These are phyloP conservation scores for Gastrolobium villosum DNA, from an alignment of 306 rosid genomes.

Conservation along the genomic window DNA sequence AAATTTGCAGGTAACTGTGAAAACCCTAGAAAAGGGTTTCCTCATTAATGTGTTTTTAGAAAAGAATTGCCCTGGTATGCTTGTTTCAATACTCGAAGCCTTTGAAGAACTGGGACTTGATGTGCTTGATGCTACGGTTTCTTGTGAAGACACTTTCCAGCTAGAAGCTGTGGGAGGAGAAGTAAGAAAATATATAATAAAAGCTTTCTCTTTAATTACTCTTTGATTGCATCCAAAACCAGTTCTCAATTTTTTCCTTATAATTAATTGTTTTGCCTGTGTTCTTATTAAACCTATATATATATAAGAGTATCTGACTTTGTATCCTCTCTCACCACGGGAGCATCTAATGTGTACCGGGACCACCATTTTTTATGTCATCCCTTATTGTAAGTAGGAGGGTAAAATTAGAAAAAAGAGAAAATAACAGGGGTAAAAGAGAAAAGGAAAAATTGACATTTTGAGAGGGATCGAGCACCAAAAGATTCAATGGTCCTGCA, in stretches of 20 bases:
- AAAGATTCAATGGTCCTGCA: too few relatives aligned
- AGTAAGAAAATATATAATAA: conserved; percentile 54
- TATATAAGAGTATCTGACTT: not conserved
- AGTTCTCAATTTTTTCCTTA: not conserved
- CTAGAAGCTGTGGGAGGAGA: conserved; percentile 87
- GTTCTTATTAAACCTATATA: not conserved
- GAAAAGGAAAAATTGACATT: too few relatives aligned
- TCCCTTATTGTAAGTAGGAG: too few relatives aligned
- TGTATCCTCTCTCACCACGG: not conserved
- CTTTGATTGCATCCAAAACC: not conserved
- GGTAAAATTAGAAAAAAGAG: too few relatives aligned
- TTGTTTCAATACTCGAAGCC: conserved; percentile 76
- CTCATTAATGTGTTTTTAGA: conserved; percentile 73
- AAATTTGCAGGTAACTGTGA: conserved; percentile 74
- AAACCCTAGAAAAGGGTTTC: conserved; percentile 77
- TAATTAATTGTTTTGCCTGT: not conserved
- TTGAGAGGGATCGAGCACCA: too few relatives aligned
- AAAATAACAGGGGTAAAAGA: too few relatives aligned
- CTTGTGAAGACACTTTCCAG: conserved; percentile 85
- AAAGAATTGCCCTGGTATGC: conserved; percentile 76
- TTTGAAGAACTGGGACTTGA: conserved; percentile 84
- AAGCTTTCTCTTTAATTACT: not conserved
- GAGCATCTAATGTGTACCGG: too few relatives aligned
- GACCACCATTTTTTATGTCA: too few relatives aligned
- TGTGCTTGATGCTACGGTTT: conserved; percentile 91